Conservation (phyloP, 352 stramenopile species). For the Phytophthora syringae region DNA sequence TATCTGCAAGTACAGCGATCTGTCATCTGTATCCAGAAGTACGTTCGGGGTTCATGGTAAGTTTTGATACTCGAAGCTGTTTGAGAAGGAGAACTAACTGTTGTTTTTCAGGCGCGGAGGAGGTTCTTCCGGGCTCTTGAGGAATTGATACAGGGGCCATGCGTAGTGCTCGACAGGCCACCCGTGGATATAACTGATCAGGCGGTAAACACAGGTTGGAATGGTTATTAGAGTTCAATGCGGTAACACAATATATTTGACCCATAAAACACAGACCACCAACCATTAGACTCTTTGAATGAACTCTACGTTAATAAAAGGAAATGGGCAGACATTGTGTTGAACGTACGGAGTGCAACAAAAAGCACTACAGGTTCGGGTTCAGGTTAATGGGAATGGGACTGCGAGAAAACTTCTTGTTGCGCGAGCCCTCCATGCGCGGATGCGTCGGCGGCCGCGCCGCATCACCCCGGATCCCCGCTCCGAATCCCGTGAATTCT, state of each 20-base stretch:
- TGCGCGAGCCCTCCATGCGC: constrained; percentile 64
- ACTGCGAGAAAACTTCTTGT: constrained; percentile 75
- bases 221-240: too few species aligned
- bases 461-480: constrained; percentile 19
- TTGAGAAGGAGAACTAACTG: background rate
- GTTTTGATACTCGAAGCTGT: background rate
- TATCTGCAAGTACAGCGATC: constrained; percentile 36
- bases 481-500: constrained; percentile 24
- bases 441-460: constrained; percentile 51
- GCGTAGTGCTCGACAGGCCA: constrained; percentile 3
- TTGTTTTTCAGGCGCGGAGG: constrained; percentile 13
- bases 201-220: too few species aligned
- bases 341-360: background rate
- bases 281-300: too few species aligned
- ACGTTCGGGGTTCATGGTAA: constrained; percentile 34
- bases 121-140: constrained; percentile 33
- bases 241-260: too few species aligned
- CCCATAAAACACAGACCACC: too few species aligned
- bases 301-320: too few species aligned
- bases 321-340: background rate
- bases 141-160: constrained; percentile 21
- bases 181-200: too few species aligned
- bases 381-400: constrained; percentile 76
- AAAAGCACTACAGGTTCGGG: constrained; percentile 19
- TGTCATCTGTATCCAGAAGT: constrained; percentile 36